Evolutionary conservation across 2,329 filamentous ascomycete genomes (phyloP), one percentile per base, ranked within the genome.

Genomic region (Fusarium citri): DNA sequence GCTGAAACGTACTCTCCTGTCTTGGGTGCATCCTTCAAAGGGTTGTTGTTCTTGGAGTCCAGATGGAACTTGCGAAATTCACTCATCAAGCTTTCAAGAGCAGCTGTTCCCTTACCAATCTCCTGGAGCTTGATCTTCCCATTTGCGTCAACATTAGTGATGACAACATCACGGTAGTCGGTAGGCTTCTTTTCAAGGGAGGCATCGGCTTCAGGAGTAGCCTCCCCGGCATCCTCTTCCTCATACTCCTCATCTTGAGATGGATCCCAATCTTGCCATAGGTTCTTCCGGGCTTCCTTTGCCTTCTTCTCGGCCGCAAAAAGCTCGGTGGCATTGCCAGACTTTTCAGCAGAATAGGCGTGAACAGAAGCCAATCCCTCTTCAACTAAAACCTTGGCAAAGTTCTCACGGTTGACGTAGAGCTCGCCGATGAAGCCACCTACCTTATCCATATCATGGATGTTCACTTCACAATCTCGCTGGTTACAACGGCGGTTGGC

Each of bases 341-440:
- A 92, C 84, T 97, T 97, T 83, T 99, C 95, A 1, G 96, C 96
- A 25, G 95, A 98, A 83, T 97, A 98, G 59, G 91, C 90, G 79
- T 98, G 95, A 18, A 99, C 95, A 22, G 91, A 91, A 18, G 96
- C 95, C 30, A 98, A 86, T 66, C 96, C 96, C 81, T 99, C 96
- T 80, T 98, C 96, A 3, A 99, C 89, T 2, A 99, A 87, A 4
- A 93, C 81, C 85, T 97, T 98, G 76, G 94, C 93, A 77, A 99
- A 97, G 83, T 93, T 98, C 82, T 98, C 95, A 55, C 94, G 92
- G 84, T 94, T 95, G 79, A 99, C 88, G 80, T 94, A 98, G 25
- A 99, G 86, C 16, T 94, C 93, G 58, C 96, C 96, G 73, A 99
- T 98, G 84, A 99, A 99, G 40, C 96, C 96, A 75, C 96, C 96